Evolutionary conservation across 805 yeast genomes (phyloP), one percentile per base, ranked within the genome.

Genomic region (Candida golubevii): DNA sequence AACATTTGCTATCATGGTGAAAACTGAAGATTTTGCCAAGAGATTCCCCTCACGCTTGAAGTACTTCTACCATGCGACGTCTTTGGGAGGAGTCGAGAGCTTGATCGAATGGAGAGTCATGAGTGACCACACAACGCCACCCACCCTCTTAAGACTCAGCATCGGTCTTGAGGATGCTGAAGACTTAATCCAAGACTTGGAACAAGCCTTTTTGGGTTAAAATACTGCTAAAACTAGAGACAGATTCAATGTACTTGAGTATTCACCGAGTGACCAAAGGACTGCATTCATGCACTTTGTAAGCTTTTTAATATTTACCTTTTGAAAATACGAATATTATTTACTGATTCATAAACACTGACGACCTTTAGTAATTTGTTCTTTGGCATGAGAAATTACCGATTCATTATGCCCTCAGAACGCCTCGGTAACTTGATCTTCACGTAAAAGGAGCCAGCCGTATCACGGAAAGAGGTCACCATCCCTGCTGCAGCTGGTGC

Each of bases 81-180:
- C 96, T 2, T 70, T 91, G 26, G 97, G 97, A 33, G 96, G 97
- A 18, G 87, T 85, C 11, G 97, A 91, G 65, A 84, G 95, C 37
- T 69, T 89, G 57, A 80, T 90, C 45, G 97, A 90, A 64, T 88
- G 96, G 96, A 79, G 97, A 59, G 83, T 88, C 0, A 58, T 90
- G 66, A 75, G 84, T 23, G 72, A 88, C 58, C 60, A 75, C 1
- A 51, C 65, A 4, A 83, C 82, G 11, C 69, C 76, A 15, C 74
- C 77, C 18, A 74, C 77, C 1, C 61, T 88, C 38, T 63, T 90
- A 34, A 76, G 97, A 62, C 67, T 90, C 6, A 85, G 95, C 47
- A 72, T 85, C 36, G 98, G 97, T 18, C 74, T 83, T 38, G 97
- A 90, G 61, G 77, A 84, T 53, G 69, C 79, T 3, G 77, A 84